Base-by-base conservation (phyloP, 208 protist species). In the Acanthamoeba culbertsoni region DNA sequence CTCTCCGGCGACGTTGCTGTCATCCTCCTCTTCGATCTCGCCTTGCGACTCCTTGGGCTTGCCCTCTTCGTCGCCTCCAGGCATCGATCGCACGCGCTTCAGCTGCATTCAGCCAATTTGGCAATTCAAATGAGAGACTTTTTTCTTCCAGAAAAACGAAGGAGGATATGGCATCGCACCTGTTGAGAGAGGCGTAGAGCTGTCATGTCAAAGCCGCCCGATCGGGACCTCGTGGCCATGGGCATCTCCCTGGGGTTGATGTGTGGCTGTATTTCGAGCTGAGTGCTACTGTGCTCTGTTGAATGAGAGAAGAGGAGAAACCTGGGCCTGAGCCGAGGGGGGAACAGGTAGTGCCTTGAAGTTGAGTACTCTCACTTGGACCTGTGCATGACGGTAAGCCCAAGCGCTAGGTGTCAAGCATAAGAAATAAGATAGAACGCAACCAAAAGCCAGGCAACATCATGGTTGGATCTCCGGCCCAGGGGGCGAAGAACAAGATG, bases 1-100 rank as follows among this genome's bases (percentile, higher is more conserved):
- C 28, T 26, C 59, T 55, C 12, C 48, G 12, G 28, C 59, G 59
- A 37, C 59, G 59, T 65, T 31, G 57, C 0, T 65, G 59, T 55
- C 65, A 35, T 77, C 65, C 20, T 31, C 65, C 65, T 77, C 65
- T n/a, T 84, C 71, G 20, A 8, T 40, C 23, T 86, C 77, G n/a
- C 77, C 53, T 26, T 37, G 42, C 16, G 77, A 86, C 77, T 86
- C 77, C 77, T 86, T 59, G 46, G 43, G 46, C 75, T 86, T 59
- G 46, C 48, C 75, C 48, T 86, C 75, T 31, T 55, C n/a, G n/a
- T n/a, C 33, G 63, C 63, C 35, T 5, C 5, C 5, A 10, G 63
- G 63, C 63, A 43, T 73, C 35, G 63, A 73, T 3, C 28, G 28
- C 63, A 73, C 63, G 33, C 63, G 63, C 63, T 43, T 10, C 16